Conservation (phyloP, 306 rosid species). For the Cucumis hystrix region DNA sequence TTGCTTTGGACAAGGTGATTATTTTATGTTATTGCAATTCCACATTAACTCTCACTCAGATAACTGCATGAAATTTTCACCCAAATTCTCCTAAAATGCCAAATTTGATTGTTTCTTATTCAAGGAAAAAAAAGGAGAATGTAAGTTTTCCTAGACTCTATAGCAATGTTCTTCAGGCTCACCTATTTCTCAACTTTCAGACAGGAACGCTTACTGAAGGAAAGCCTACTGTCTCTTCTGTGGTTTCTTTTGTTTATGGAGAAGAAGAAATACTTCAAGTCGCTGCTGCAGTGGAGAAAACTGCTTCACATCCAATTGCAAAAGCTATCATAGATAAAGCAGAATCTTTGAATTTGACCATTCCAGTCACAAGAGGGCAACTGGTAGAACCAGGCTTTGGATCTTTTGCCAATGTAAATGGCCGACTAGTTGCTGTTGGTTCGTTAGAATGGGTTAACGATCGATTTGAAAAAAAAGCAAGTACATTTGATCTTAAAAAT, state of each 20-base stretch:
- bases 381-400: slow-evolving; percentile 90
- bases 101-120: neutral
- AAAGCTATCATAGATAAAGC: slow-evolving; percentile 74
- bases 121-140: too few species aligned
- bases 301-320: slow-evolving; percentile 97
- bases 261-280: slow-evolving; percentile 68
- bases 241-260: slow-evolving; percentile 45
- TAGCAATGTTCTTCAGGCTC: slow-evolving; percentile 7
- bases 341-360: slow-evolving; percentile 53
- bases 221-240: slow-evolving; percentile 70
- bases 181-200: slow-evolving; percentile 37
- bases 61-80: neutral
- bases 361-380: slow-evolving; percentile 63
- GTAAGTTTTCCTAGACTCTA: neutral
- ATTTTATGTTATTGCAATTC: neutral
- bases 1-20: slow-evolving; percentile 83
- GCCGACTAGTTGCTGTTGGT: slow-evolving; percentile 80
- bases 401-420: slow-evolving; percentile 76
- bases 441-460: slow-evolving; percentile 61
- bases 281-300: slow-evolving; percentile 95
- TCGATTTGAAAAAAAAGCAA: slow-evolving; percentile 42
- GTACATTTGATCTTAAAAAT: slow-evolving; percentile 32
- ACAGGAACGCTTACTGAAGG: slow-evolving; percentile 97
- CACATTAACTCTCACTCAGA: neutral
- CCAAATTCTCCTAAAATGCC: neutral